Evolutionary conservation across 140 eudicot species (phyloP).

Genomic region (Cichorium intybus): DNA sequence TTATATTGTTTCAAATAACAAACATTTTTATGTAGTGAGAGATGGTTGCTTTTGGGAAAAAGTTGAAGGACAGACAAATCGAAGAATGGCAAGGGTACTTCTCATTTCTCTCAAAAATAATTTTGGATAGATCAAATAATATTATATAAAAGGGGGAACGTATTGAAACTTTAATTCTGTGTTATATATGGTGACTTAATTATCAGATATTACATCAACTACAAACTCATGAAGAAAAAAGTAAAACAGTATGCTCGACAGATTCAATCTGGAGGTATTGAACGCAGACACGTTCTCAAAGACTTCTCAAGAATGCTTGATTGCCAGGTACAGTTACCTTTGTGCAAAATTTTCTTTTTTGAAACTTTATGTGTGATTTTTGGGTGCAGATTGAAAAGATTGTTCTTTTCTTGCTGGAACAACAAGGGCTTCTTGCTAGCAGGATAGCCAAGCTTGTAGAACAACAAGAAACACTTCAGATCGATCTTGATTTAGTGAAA

Average conservation of each 20-base stretch:
- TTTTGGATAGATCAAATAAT: too few relatives aligned
- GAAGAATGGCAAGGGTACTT: conserved; percentile 94
- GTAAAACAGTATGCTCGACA: conserved; percentile 80
- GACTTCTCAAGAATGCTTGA: conserved; percentile 96
- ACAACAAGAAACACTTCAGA: conserved; percentile 53
- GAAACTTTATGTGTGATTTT: neutral
- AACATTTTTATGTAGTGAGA: conserved; percentile 41
- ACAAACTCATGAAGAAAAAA: conserved; percentile 91
- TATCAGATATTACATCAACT: conserved; percentile 83
- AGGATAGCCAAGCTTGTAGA: conserved; percentile 69
- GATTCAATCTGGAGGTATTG: conserved; percentile 56
- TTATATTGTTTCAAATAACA: too few relatives aligned
- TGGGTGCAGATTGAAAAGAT: conserved; percentile 74
- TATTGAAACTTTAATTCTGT: neutral
- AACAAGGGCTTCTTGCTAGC: conserved; percentile 82
- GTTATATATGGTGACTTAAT: conserved; percentile 12
- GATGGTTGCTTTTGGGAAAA: conserved; percentile 98
- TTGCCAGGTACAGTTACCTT: conserved; percentile 49
- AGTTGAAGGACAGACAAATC: conserved; percentile 80
- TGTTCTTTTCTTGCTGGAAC: conserved; percentile 86
- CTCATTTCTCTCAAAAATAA: neutral
- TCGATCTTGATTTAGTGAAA: conserved; percentile 58
- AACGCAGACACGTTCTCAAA: conserved; percentile 76
- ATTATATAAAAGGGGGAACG: too few relatives aligned
- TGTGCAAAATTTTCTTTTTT: neutral